A percentile compares a stretch with the other conserved stretches of the same genome.
phyloP scores from a whole-genome alignment of 805 yeast genomes.

The Candida adriatica region DNA sequence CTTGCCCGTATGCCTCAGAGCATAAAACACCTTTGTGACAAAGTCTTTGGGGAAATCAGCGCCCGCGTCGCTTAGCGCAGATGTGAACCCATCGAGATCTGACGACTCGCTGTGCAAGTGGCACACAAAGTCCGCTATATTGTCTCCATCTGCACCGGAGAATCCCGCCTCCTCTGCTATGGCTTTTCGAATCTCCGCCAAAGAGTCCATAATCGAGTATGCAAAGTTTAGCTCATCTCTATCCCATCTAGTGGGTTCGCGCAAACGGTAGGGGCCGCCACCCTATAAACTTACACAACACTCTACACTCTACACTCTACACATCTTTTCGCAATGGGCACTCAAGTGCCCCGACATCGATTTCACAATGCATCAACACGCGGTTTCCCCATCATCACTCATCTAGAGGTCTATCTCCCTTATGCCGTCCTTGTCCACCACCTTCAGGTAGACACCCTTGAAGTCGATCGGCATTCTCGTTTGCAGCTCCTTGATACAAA shows the following conservation, averaged over 20 bases:
- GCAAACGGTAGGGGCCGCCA: too few relatives aligned
- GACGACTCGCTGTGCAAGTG: conserved; percentile 30
- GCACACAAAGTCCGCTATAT: conserved; percentile 41
- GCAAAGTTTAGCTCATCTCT: too few relatives aligned
- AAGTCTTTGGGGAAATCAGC: conserved; percentile 31
- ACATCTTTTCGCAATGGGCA: too few relatives aligned
- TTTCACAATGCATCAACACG: background rate
- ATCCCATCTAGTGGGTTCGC: too few relatives aligned
- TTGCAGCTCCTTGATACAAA: conserved; percentile 72
- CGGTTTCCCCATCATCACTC: background rate
- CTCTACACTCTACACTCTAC: too few relatives aligned
- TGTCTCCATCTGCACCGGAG: conserved; percentile 23
- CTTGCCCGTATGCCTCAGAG: conserved; percentile 4
- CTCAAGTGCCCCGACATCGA: too few relatives aligned
- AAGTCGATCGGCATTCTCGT: conserved; percentile 90
- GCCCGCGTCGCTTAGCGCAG: conserved; percentile 34
- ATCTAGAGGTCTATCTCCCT: conserved; percentile 28
- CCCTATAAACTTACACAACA: too few relatives aligned
- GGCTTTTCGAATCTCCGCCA: too few relatives aligned
- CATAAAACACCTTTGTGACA: conserved; percentile 12
- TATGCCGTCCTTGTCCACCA: conserved; percentile 58
- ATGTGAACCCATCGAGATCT: conserved; percentile 28
- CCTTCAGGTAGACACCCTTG: conserved; percentile 73
- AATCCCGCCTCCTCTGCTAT: background rate
- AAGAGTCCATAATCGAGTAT: too few relatives aligned